Conservation (phyloP, 768 basidiomycete genomes). For the Amanita exitialis region DNA sequence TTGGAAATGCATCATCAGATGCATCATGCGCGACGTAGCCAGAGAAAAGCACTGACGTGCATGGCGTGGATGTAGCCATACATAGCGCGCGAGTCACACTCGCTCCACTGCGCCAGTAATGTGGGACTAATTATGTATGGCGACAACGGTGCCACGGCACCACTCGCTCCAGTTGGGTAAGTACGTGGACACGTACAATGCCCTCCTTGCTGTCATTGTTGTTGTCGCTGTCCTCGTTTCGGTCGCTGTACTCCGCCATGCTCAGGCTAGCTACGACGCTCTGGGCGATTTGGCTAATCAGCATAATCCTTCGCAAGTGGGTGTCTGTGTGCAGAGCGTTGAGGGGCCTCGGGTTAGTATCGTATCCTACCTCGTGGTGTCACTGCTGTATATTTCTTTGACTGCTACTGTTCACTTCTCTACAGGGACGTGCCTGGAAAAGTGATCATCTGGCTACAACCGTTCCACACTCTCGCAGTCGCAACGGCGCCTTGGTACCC, state of each 20-base stretch:
- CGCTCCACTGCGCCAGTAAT: too few species aligned
- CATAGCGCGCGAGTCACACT: too few species aligned
- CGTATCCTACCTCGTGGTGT: too few species aligned
- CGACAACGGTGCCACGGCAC: too few species aligned
- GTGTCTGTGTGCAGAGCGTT: background rate
- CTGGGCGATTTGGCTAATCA: background rate
- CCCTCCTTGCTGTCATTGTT: too few species aligned
- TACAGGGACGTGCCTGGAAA: background rate
- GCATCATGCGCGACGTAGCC: too few species aligned
- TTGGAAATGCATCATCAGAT: too few species aligned
- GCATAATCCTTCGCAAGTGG: background rate
- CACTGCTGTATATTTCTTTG: background rate
- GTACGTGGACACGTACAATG: too few species aligned
- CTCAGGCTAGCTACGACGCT: background rate
- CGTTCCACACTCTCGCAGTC: conserved; percentile 18
- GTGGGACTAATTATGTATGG: too few species aligned
- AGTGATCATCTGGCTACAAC: conserved; percentile 13
- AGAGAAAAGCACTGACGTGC: too few species aligned
- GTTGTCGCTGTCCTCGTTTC: background rate
- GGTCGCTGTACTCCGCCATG: background rate
- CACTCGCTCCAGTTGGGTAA: too few species aligned
- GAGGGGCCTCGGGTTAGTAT: background rate
- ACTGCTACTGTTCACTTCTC: background rate
- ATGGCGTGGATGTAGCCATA: too few species aligned
- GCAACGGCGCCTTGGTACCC: conserved; percentile 23